These are phyloP conservation scores for Scytalidium sp. DNA, from an alignment of 2,329 filamentous ascomycete genomes.

Conservation along the genomic window DNA sequence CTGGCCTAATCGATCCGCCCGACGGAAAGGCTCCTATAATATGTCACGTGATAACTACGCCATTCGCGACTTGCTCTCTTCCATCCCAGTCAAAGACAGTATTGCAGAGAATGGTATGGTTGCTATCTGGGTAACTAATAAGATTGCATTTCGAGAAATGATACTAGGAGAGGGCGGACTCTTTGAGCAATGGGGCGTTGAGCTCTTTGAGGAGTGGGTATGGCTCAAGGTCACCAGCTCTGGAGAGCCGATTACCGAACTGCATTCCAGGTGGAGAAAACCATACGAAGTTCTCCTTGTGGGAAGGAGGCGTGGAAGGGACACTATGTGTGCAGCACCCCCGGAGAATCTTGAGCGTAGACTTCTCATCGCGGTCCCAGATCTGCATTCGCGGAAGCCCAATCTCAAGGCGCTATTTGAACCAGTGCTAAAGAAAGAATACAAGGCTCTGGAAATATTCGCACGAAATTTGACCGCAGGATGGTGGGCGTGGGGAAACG, in stretches of 20 bases:
- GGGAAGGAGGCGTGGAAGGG: constrained; percentile 27
- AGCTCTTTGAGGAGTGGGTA: constrained; percentile 67
- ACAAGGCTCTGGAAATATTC: constrained; percentile 70
- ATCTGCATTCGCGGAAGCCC: constrained; percentile 77
- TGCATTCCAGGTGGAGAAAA: constrained; percentile 65
- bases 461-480: constrained; percentile 69
- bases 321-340: background rate
- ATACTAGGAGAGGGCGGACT: constrained; percentile 53
- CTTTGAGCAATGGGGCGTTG: constrained; percentile 65
- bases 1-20: constrained; percentile 76
- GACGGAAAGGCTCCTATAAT: constrained; percentile 52
- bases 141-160: constrained; percentile 48
- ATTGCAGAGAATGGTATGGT: constrained; percentile 56
- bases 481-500: constrained; percentile 78
- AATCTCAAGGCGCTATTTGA: constrained; percentile 62
- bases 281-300: constrained; percentile 75
- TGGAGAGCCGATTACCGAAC: constrained; percentile 61
- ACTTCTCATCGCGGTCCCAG: constrained; percentile 68
- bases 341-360: constrained; percentile 37
- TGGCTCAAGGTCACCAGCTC: constrained; percentile 71
- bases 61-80: constrained; percentile 46
- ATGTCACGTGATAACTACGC: constrained; percentile 42
- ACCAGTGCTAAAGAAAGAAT: constrained; percentile 45
- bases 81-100: constrained; percentile 53
- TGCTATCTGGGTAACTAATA: constrained; percentile 78